Evolutionary conservation across 73 alveolate species (phyloP).

Genomic region (Tetrahymena borealis): DNA sequence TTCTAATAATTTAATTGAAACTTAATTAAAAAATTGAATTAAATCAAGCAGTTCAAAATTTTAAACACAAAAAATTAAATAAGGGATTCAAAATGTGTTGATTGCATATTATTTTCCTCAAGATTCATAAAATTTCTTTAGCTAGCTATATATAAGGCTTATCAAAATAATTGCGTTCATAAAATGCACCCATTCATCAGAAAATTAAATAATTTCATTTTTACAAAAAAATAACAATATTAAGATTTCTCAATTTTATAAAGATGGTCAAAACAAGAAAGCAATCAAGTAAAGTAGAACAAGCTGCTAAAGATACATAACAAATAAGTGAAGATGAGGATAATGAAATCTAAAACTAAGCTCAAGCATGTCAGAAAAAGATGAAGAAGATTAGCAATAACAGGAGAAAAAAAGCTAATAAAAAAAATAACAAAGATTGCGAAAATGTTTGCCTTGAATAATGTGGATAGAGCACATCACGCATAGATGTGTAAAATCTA

Average conservation of each 20-base stretch:
- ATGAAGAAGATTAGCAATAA: not conserved
- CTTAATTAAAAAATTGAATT: too few species aligned
- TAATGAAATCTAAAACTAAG: not conserved
- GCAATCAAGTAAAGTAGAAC: not conserved
- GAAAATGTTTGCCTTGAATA: not conserved
- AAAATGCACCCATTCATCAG: not conserved
- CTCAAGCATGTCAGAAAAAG: too few species aligned
- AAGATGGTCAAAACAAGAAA: not conserved
- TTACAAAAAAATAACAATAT: not conserved
- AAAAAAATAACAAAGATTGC: not conserved
- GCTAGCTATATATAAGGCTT: too few species aligned
- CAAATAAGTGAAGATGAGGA: not conserved
- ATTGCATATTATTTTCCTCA: too few species aligned
- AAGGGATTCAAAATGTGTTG: too few species aligned
- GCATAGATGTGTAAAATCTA: too few species aligned
- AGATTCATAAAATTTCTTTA: too few species aligned
- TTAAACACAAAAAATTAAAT: too few species aligned
- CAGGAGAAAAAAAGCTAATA: not conserved
- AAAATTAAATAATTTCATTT: not conserved
- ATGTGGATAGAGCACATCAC: not conserved
- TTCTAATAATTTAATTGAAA: too few species aligned
- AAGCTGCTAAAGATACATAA: not conserved
- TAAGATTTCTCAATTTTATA: not conserved
- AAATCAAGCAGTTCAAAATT: too few species aligned
- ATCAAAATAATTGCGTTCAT: too few species aligned